Conservation (phyloP, 1,139 yeast species). For the Trichomonascaceae sp. region DNA sequence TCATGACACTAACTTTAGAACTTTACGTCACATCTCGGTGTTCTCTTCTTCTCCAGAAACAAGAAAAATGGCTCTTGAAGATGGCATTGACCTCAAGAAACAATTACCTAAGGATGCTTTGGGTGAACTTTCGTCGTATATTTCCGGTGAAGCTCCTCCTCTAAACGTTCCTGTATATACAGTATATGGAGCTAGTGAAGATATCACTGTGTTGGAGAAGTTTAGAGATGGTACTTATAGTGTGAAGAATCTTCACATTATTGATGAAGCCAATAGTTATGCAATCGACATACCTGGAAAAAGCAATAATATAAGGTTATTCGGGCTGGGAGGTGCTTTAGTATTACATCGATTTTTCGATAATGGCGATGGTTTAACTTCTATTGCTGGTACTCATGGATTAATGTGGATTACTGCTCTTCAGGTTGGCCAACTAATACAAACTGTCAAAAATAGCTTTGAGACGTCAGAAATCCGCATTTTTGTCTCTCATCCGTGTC, state of each 20-base stretch:
- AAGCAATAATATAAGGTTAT: constrained; percentile 46
- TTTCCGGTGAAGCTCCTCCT: constrained; percentile 39
- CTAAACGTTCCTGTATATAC: constrained; percentile 68
- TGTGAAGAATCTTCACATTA: constrained; percentile 52
- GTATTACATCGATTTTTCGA: constrained; percentile 65
- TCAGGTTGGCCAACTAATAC: constrained; percentile 60
- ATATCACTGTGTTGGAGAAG: constrained; percentile 57
- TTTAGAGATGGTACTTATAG: constrained; percentile 48
- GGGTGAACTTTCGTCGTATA: constrained; percentile 50
- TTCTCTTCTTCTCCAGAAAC: constrained; percentile 55
- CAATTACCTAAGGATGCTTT: constrained; percentile 35
- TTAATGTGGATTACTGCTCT: constrained; percentile 69
- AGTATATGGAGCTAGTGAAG: constrained; percentile 71
- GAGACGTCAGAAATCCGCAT: constrained; percentile 48
- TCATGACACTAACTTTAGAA: constrained; percentile 14
- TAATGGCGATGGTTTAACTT: constrained; percentile 45
- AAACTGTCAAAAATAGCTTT: constrained; percentile 40
- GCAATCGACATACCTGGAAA: constrained; percentile 34
- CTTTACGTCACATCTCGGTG: constrained; percentile 57
- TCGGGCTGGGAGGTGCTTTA: constrained; percentile 70
- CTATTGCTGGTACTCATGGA: constrained; percentile 64
- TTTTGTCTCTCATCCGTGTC: constrained; percentile 65
- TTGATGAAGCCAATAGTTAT: constrained; percentile 49
- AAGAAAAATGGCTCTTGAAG: constrained; percentile 38
- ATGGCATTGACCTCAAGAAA: constrained; percentile 37